Evolutionary conservation across 805 yeast species (phyloP).

Genomic region (Cyberlindnera japonica): DNA sequence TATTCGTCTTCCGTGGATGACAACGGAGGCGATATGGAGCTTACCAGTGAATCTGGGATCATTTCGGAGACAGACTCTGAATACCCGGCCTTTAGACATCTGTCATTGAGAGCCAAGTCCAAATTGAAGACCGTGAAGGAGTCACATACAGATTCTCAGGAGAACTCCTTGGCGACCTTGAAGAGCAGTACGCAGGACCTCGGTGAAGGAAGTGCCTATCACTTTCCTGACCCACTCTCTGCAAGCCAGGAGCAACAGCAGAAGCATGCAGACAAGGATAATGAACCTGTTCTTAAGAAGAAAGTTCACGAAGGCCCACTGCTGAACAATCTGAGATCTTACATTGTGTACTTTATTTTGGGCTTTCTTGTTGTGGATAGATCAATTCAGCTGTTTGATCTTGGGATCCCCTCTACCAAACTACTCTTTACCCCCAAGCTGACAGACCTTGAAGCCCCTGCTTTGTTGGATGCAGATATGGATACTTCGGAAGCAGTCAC

Average conservation of each 20-base stretch:
- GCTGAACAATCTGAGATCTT: constrained; percentile 4
- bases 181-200: neutral
- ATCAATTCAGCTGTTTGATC: constrained; percentile 16
- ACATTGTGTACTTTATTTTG: constrained; percentile 11
- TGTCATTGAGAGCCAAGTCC: constrained; percentile 1
- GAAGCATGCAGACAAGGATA: neutral
- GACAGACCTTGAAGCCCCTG: neutral
- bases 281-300: too few species aligned
- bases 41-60: constrained; percentile 10
- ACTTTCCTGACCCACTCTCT: constrained; percentile 10
- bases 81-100: constrained; percentile 10
- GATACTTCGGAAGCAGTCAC: constrained; percentile 8
- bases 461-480: neutral
- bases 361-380: constrained; percentile 22
- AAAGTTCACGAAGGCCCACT: neutral
- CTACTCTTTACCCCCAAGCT: neutral
- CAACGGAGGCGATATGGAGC: constrained; percentile 10
- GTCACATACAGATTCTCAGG: constrained; percentile 3
- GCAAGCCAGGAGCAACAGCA: neutral
- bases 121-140: constrained; percentile 6
- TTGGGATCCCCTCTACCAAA: constrained; percentile 13
- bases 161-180: constrained; percentile 8
- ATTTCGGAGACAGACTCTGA: constrained; percentile 23
- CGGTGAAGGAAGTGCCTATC: neutral
- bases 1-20: constrained; percentile 20